phyloP scores from a whole-genome alignment of 2,329 filamentous ascomycete species.

The Colletotrichum costaricense region DNA sequence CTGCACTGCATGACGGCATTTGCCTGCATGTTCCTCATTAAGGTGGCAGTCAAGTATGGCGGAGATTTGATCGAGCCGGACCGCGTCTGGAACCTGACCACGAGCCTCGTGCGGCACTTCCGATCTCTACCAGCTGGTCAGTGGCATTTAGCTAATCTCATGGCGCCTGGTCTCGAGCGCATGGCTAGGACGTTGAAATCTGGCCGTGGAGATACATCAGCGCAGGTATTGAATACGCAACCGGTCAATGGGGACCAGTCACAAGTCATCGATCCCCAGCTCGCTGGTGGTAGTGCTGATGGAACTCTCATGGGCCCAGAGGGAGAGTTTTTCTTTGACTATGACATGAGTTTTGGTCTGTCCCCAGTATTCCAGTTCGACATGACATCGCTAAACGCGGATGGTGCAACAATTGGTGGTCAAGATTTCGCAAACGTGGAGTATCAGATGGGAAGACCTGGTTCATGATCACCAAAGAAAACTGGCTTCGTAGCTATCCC shows the following conservation, averaged over 20 bases:
- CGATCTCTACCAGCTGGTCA: constrained; percentile 52
- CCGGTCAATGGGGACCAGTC: neutral
- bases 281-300: neutral
- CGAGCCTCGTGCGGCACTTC: constrained; percentile 52
- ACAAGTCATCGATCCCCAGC: neutral
- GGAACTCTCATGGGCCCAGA: constrained; percentile 23
- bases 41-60: constrained; percentile 55
- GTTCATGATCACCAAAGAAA: neutral
- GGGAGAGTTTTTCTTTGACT: constrained; percentile 37
- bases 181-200: constrained; percentile 43
- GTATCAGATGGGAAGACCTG: neutral
- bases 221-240: neutral
- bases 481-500: neutral
- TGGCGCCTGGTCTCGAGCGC: constrained; percentile 58
- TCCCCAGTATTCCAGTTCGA: constrained; percentile 45
- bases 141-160: constrained; percentile 58
- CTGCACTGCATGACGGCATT: constrained; percentile 65
- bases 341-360: constrained; percentile 43
- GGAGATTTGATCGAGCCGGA: constrained; percentile 50
- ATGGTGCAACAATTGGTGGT: neutral
- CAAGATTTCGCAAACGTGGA: constrained; percentile 22
- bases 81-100: constrained; percentile 50
- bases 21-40: constrained; percentile 63
- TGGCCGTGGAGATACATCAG: neutral
- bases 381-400: constrained; percentile 32